Evolutionary conservation across 2,329 filamentous ascomycete genomes (phyloP).

Genomic region (Aspergillus sp.): DNA sequence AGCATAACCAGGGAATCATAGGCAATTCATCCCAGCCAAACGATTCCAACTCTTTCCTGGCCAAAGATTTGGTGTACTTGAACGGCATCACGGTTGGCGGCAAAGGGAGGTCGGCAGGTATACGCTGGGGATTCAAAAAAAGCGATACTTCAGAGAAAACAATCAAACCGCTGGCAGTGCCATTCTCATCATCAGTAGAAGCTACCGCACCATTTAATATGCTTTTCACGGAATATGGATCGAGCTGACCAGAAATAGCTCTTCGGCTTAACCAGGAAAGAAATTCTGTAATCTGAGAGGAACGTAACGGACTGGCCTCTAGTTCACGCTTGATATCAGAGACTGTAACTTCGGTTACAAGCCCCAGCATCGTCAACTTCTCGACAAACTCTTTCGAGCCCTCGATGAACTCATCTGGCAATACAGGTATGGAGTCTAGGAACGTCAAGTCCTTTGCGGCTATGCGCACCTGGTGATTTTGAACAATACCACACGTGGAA

Average conservation of each 20-base stretch:
- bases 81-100: constrained; percentile 82
- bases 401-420: constrained; percentile 73
- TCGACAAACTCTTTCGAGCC: constrained; percentile 70
- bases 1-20: constrained; percentile 80
- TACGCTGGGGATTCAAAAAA: constrained; percentile 74
- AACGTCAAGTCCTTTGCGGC: constrained; percentile 71
- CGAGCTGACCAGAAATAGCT: constrained; percentile 69
- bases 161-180: constrained; percentile 68
- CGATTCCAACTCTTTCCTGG: constrained; percentile 67
- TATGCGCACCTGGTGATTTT: constrained; percentile 79
- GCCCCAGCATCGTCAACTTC: constrained; percentile 77
- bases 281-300: constrained; percentile 77
- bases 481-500: constrained; percentile 81
- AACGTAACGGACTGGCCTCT: constrained; percentile 75
- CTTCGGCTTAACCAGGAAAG: constrained; percentile 79
- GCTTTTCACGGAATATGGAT: constrained; percentile 63
- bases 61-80: constrained; percentile 72
- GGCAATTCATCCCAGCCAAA: constrained; percentile 86
- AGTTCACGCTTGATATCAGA: constrained; percentile 82
- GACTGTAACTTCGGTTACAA: constrained; percentile 84
- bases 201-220: constrained; percentile 70
- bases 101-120: constrained; percentile 77
- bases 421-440: constrained; percentile 81
- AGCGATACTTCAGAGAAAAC: constrained; percentile 72
- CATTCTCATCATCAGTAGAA: constrained; percentile 58